Evolutionary conservation across 225 moss, liverwort and hornwort genomes (phyloP).

Genomic region (Bryum argenteum): DNA sequence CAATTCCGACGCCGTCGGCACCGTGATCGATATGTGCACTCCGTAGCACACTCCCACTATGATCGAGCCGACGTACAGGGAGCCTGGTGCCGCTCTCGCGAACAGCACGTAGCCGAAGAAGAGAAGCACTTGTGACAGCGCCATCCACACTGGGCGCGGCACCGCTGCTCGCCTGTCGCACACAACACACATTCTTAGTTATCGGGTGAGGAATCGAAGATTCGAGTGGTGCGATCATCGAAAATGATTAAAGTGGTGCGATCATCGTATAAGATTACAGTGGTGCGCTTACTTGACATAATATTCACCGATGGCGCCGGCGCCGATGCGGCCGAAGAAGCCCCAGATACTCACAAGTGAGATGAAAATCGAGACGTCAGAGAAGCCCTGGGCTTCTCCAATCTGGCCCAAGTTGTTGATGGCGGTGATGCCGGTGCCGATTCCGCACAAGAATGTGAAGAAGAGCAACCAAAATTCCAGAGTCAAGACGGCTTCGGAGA

Average conservation of each 20-base stretch:
- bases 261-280: background rate
- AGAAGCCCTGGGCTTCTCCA: constrained; percentile 76
- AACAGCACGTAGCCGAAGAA: constrained; percentile 71
- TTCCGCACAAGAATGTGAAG: constrained; percentile 70
- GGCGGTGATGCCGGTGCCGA: constrained; percentile 89
- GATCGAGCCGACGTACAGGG: constrained; percentile 71
- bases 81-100: constrained; percentile 66
- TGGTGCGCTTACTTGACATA: constrained; percentile 71
- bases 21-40: constrained; percentile 75
- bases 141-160: constrained; percentile 90
- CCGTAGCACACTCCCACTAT: constrained; percentile 83
- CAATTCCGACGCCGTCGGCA: constrained; percentile 86
- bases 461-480: constrained; percentile 87
- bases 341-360: constrained; percentile 89
- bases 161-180: constrained; percentile 63
- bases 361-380: constrained; percentile 77
- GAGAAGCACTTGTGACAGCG: constrained; percentile 64
- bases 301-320: constrained; percentile 85
- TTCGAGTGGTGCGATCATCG: too few species aligned
- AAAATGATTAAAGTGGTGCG: too few species aligned
- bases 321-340: constrained; percentile 81
- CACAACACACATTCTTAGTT: background rate
- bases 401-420: constrained; percentile 97
- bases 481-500: constrained; percentile 52
- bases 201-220: too few species aligned